Base-by-base conservation (phyloP, 306 rosid genomes). In the Echinosophora koreensis region DNA sequence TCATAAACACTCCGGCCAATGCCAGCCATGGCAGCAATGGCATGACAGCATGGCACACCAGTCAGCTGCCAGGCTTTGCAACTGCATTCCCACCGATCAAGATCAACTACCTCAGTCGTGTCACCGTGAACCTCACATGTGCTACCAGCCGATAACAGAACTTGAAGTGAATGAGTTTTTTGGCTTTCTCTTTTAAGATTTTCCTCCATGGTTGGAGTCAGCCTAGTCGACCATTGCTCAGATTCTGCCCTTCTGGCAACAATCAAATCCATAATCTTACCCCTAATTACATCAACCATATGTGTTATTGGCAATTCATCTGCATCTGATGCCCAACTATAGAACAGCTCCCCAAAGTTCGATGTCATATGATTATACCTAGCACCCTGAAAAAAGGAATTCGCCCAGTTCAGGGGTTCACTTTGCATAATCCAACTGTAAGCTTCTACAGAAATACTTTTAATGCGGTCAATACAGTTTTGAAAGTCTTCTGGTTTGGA, bases 301-400 rank as follows among this genome's bases (percentile, higher is more conserved):
- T 95, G 98, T 6, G 98, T 95, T 79, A 95, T 95, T 3, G 98
- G 98, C 83, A 95, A 77, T 57, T 92, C 97, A 39, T 91, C 90
- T 5, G 96, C 97, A 42, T 92, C 91, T 68, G 97, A 85, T 42
- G 88, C 97, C 98, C 98, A 95, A 60, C 91, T 83, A 75, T 92
- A 95, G 83, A 95, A 95, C 70, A 88, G 75, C 88, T 95, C 98
- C 65, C 97, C 98, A 61, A 95, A 95, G 85, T 90, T 92, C 34
- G 98, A 89, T 49, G 92, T 79, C 98, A 89, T 81, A 85, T 90
- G 97, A 77, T 89, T 90, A 79, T 92, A 95, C 82, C 97, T 89
- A 58, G 97, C 86, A 82, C 98, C 98, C 74, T 89, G 92, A 78
- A 92, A 92, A 81, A 67, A 84, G 58, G 98, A 86, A 88, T 90